phyloP scores from a whole-genome alignment of 129 eudicot genomes.

The Heracleum sosnowskyi region DNA sequence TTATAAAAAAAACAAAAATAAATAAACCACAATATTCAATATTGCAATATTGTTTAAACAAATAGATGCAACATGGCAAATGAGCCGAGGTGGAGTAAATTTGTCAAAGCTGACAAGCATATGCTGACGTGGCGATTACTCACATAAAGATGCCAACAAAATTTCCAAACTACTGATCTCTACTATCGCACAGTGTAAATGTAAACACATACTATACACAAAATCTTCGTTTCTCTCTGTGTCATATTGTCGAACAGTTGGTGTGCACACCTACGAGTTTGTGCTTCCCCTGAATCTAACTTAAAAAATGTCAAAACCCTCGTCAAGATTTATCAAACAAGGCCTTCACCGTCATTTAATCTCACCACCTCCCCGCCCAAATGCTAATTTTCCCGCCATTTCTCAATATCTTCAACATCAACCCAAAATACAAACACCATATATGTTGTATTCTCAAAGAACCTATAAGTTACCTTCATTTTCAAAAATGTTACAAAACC shows the following conservation, averaged over 20 bases:
- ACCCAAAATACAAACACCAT: slow-evolving; percentile 18
- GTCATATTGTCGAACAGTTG: slow-evolving; percentile 21
- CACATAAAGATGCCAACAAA: too few relatives aligned
- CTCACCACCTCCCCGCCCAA: slow-evolving; percentile 25
- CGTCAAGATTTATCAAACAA: slow-evolving; percentile 35
- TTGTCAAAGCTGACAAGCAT: too few relatives aligned
- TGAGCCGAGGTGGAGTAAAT: too few relatives aligned
- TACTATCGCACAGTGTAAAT: too few relatives aligned
- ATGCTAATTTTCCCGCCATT: slow-evolving; percentile 19
- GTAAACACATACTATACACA: too few relatives aligned
- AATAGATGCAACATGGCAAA: too few relatives aligned
- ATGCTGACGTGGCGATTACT: too few relatives aligned
- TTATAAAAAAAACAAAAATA: too few relatives aligned
- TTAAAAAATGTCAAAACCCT: slow-evolving; percentile 56
- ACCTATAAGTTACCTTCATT: slow-evolving; percentile 12
- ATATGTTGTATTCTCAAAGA: slow-evolving; percentile 23
- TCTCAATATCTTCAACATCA: slow-evolving; percentile 24
- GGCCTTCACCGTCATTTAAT: slow-evolving; percentile 29
- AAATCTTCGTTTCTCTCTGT: too few relatives aligned
- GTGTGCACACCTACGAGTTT: slow-evolving; percentile 32
- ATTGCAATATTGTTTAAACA: too few relatives aligned
- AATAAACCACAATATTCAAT: too few relatives aligned
- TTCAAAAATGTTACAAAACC: slow-evolving; percentile 16
- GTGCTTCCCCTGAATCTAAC: slow-evolving; percentile 53
- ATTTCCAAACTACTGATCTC: too few relatives aligned